Evolutionary conservation across 108 stramenopile genomes (phyloP).

Genomic region (Skeletonema grethae): DNA sequence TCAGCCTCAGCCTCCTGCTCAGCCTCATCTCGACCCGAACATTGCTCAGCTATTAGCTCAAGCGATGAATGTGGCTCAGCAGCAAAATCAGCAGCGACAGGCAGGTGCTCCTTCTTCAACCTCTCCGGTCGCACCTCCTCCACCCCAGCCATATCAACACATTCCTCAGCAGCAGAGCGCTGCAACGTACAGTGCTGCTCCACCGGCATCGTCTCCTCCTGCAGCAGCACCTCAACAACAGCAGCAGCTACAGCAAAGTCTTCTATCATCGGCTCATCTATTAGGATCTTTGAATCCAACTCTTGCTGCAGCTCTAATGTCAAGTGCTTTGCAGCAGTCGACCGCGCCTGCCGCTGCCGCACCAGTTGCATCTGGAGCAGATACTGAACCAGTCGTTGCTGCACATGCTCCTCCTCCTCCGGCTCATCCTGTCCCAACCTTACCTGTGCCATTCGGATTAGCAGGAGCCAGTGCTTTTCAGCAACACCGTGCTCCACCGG

Average conservation of each 20-base stretch:
- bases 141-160: not conserved
- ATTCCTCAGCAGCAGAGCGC: not conserved
- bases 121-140: not conserved
- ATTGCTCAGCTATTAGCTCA: not conserved
- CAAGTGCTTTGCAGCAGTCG: not conserved
- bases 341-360: not conserved
- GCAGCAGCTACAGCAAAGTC: not conserved
- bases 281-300: not conserved
- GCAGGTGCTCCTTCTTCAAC: not conserved
- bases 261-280: not conserved
- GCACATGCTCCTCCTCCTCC: not conserved
- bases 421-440: not conserved
- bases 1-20: not conserved
- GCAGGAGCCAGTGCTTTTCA: not conserved
- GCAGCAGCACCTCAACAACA: not conserved
- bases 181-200: not conserved
- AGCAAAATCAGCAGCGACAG: not conserved
- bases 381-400: not conserved
- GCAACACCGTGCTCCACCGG: not conserved
- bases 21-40: not conserved
- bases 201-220: not conserved
- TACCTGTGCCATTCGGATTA: not conserved
- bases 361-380: not conserved
- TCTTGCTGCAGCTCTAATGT: conserved; percentile 3
- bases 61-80: conserved; percentile 3